phyloP scores from a whole-genome alignment of 495 filamentous ascomycete species.

The Durotheca rogersii region DNA sequence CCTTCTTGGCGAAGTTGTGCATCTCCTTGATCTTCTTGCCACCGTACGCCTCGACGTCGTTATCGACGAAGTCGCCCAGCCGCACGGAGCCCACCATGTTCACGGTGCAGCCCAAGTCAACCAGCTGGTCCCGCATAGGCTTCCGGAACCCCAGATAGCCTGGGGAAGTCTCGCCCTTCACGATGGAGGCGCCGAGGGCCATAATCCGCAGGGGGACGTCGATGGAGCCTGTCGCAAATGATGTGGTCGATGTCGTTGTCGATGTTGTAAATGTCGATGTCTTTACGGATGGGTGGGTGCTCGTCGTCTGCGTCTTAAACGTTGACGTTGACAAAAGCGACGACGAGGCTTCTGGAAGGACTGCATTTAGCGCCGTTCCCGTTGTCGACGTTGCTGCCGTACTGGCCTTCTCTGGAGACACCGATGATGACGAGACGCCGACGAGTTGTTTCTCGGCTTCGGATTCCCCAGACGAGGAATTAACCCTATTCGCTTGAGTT shows the following conservation, averaged over 20 bases:
- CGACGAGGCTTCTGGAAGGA: conserved; percentile 1
- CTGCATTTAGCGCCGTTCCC: background rate
- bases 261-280: background rate
- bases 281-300: too few relatives aligned
- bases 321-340: too few relatives aligned
- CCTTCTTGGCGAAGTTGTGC: conserved; percentile 23
- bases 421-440: background rate
- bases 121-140: conserved; percentile 38
- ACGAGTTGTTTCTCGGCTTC: conserved; percentile 3
- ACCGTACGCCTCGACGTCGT: conserved; percentile 37
- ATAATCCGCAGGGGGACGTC: conserved; percentile 45
- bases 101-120: conserved; percentile 22
- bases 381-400: too few relatives aligned
- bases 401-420: background rate
- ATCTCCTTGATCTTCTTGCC: conserved; percentile 39
- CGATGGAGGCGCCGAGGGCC: conserved; percentile 60
- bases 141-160: conserved; percentile 58
- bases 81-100: conserved; percentile 37
- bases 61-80: conserved; percentile 37
- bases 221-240: conserved; percentile 7
- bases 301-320: too few relatives aligned
- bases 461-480: conserved; percentile 10
- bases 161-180: conserved; percentile 48
- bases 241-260: background rate
- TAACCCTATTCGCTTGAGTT: conserved; percentile 3